Evolutionary conservation across 257 asterid genomes (phyloP).

Genomic region (Henckelia pumila): DNA sequence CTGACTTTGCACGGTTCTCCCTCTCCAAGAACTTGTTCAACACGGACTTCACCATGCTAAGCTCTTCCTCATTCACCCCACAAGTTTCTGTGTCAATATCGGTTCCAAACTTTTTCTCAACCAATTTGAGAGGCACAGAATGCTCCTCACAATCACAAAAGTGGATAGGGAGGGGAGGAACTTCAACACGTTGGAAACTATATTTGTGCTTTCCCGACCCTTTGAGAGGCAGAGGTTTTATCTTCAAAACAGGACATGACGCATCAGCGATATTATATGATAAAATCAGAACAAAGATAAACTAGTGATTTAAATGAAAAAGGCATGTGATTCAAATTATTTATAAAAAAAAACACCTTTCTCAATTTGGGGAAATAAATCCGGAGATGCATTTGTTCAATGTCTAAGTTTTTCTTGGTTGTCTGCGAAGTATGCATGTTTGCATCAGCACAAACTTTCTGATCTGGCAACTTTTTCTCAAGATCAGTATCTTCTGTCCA

Average conservation of each 20-base stretch:
- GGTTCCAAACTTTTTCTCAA: slow-evolving; percentile 27
- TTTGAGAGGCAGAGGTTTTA: slow-evolving; percentile 66
- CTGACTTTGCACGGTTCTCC: slow-evolving; percentile 36
- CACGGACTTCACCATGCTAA: slow-evolving; percentile 62
- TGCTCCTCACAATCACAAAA: slow-evolving; percentile 94
- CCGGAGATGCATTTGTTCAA: slow-evolving; percentile 52
- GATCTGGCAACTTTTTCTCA: slow-evolving; percentile 32
- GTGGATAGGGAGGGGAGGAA: slow-evolving; percentile 66
- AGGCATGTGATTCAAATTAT: background rate
- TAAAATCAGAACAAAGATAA: background rate
- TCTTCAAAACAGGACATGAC: slow-evolving; percentile 36
- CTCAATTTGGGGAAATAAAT: slow-evolving; percentile 73
- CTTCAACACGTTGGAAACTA: slow-evolving; percentile 85
- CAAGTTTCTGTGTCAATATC: slow-evolving; percentile 35
- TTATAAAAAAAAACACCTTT: slow-evolving; percentile 54
- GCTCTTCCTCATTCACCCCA: slow-evolving; percentile 71
- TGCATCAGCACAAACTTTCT: slow-evolving; percentile 34
- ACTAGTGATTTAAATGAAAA: background rate
- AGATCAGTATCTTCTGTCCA: slow-evolving; percentile 69
- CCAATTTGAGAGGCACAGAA: slow-evolving; percentile 36
- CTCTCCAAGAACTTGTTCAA: slow-evolving; percentile 61
- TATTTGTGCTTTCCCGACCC: slow-evolving; percentile 96
- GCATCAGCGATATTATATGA: slow-evolving; percentile 16
- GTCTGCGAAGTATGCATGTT: slow-evolving; percentile 32
- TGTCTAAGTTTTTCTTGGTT: slow-evolving; percentile 35